Base-by-base conservation (phyloP, 2,329 filamentous ascomycete species). In the Aspergillus neoniger region DNA sequence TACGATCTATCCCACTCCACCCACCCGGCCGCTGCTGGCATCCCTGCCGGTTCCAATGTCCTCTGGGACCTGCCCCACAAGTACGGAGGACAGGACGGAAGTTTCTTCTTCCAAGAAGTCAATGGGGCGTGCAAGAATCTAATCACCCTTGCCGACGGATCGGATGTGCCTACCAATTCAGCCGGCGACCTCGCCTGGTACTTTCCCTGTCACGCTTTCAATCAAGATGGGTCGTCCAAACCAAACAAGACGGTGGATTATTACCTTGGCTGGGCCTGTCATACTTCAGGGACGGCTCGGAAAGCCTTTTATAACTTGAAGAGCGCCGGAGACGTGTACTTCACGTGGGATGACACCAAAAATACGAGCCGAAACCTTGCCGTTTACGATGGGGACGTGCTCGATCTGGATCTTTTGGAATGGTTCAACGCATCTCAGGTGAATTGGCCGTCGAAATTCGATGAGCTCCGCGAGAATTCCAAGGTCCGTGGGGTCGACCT, bases 41-140 rank as follows among this genome's bases (percentile, higher is more conserved):
- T 99, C 66, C 86, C 90, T 0, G 74, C 81, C 2, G 85, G 83
- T 30, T 82, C 90, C 25, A 97, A 98, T 70, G 88, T 99, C 23
- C 81, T 99, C 14, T 98, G 87, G 71, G 92, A 97, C 73, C 80
- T 96, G n/a, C 84, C 88, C 1, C 85, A 89, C 67, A 91, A 91
- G 72, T 87, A 94, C 69, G 89, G 88, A 58, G 95, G 93, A n/a
- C 85, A 91, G 76, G 96, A 99, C 73, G 94, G 91, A 60, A 98
- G 93, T 72, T 99, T 99, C 74, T 80, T 99, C 72, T 99, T 99
- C 79, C 95, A 99, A 75, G 96, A 98, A 67, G 95, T 99, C 76
- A 99, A 99, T 69, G 96, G 95, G 51, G 91, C 90, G 64, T 99
- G 95, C 84, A 99, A 98, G 79, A 90, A 85, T 9, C 78, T 98